Evolutionary conservation across 2,329 filamentous ascomycete species (phyloP), one percentile per base, ranked within the genome.

Genomic region (Graphium sp.): DNA sequence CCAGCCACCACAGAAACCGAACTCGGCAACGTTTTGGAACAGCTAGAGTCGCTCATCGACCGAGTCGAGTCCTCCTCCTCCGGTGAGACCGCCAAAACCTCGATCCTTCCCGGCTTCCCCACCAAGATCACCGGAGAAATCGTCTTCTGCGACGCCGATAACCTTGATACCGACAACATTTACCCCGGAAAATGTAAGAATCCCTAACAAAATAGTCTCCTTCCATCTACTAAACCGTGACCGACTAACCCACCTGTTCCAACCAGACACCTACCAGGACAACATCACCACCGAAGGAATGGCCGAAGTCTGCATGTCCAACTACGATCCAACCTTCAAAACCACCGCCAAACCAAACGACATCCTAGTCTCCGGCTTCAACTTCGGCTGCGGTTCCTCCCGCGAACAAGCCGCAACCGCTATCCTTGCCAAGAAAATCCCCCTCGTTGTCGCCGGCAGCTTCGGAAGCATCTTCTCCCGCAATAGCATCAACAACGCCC

Each of bases 201-300:
- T 74, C 48, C 80, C 16, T 22, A 11, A 9, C 11, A 13, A 13
- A 20, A 25, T n/a, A 39, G 15, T 32, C 2, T n/a, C n/a, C n/a
- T n/a, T n/a, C n/a, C n/a, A n/a, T n/a, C n/a, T n/a, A n/a, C n/a
- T n/a, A n/a, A n/a, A n/a, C n/a, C n/a, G n/a, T n/a, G n/a, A n/a
- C n/a, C n/a, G n/a, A n/a, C n/a, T n/a, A n/a, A n/a, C n/a, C n/a
- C n/a, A n/a, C n/a, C n/a, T n/a, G n/a, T n/a, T 44, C 81, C 5
- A 84, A 85, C 46, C 84, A n/a, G n/a, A 82, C 49, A 94, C 85
- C 0, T 95, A 95, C 52, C 82, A 91, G 46, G 85, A 95, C 45
- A 66, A 80, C 41, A 62, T 95, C 1, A 56, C 78, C 0, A 58
- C 54, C 1, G 76, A 82, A 35, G 71, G 71, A 32, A 94, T 95